These are phyloP conservation scores for Lipomyces chichibuensis DNA, from an alignment of 805 yeast species.

Conservation along the genomic window DNA sequence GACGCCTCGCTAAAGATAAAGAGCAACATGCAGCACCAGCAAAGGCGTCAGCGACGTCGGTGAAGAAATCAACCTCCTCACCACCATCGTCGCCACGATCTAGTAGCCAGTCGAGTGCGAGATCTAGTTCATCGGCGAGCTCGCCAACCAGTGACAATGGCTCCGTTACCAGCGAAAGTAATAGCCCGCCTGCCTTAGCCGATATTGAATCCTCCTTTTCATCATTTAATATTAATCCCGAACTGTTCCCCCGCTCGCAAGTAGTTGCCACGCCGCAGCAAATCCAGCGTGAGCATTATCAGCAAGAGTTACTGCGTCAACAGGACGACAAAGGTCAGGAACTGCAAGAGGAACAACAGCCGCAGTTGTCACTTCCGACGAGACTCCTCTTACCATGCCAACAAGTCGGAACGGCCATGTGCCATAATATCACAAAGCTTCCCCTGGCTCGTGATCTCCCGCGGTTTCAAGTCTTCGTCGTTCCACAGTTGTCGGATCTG, in stretches of 20 bases:
- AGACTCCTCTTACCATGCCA: constrained; percentile 15
- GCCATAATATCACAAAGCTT: constrained; percentile 18
- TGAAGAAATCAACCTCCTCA: neutral
- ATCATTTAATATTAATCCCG: neutral
- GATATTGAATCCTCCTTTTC: neutral
- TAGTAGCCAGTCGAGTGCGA: neutral
- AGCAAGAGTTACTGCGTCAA: neutral
- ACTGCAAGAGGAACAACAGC: neutral
- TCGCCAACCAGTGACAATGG: neutral
- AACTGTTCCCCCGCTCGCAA: neutral
- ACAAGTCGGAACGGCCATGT: constrained; percentile 24
- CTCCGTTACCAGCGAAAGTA: neutral
- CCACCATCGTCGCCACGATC: neutral
- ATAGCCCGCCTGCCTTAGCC: neutral
- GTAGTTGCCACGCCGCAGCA: constrained; percentile 22
- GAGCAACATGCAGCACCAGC: neutral
- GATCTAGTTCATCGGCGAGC: neutral
- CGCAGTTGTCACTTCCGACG: constrained; percentile 1
- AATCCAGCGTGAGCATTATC: constrained; percentile 17
- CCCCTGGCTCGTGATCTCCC: constrained; percentile 21
- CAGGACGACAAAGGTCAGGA: neutral
- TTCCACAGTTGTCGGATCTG: neutral
- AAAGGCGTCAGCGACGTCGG: neutral
- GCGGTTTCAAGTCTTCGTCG: constrained; percentile 19
- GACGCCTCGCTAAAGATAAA: constrained; percentile 15